These are phyloP conservation scores for Neopestalotiopsis sp. DNA, from an alignment of 2,329 filamentous ascomycete genomes.

Conservation along the genomic window DNA sequence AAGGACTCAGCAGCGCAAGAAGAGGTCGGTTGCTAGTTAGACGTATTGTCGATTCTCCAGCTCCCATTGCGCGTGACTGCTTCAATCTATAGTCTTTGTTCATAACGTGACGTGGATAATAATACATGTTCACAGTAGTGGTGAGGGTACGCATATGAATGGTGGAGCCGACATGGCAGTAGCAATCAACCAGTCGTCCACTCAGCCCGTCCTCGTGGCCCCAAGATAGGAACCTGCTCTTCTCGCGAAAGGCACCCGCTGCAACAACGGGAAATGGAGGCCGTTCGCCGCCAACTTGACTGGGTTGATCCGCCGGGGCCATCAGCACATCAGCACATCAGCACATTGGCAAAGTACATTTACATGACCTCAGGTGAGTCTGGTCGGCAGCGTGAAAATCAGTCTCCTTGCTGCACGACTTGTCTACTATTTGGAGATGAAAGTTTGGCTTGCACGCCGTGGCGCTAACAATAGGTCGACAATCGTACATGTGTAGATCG, in stretches of 20 bases:
- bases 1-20: not conserved
- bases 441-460: not conserved
- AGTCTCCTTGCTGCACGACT: not conserved
- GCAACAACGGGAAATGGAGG: not conserved
- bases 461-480: not conserved
- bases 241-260: not conserved
- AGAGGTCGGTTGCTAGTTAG: not conserved
- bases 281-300: not conserved
- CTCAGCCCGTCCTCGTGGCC: not conserved
- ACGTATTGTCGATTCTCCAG: not conserved
- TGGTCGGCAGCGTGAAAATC: too few relatives aligned
- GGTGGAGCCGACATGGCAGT: constrained; percentile 12
- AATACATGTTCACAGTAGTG: not conserved
- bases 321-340: not conserved
- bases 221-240: constrained; percentile 16
- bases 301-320: not conserved
- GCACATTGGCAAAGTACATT: not conserved
- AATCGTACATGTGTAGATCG: not conserved
- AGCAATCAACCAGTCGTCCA: not conserved
- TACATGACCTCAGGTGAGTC: too few relatives aligned
- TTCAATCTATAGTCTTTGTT: not conserved
- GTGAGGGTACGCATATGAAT: not conserved
- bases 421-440: not conserved
- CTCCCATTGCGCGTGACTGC: constrained; percentile 12
- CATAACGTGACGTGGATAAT: constrained; percentile 12